Evolutionary conservation across 2,329 filamentous ascomycete genomes (phyloP), one percentile per base, ranked within the genome.

Genomic region (Diaporthe caulivora): DNA sequence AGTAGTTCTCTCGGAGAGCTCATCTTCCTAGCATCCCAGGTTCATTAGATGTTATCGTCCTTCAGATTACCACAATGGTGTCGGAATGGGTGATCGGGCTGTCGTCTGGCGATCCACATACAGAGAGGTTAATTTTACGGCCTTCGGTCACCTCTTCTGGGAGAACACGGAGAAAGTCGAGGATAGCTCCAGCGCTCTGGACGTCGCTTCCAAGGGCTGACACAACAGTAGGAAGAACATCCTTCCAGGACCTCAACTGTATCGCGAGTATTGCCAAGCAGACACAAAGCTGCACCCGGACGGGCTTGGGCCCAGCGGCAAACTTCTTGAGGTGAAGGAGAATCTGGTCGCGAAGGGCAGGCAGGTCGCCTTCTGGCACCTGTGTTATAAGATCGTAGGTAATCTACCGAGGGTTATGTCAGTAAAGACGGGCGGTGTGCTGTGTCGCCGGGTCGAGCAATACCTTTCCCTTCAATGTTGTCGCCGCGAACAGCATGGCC

Each of bases 71-170:
- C 80, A 78, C 73, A 73, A 76, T 78, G 78, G 78, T 76, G 74
- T 79, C 79, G 78, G 76, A 76, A 76, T 77, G 77, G 77, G 77
- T 73, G 79, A 83, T 81, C 79, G 84, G 82, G 85, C 83, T 84
- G 86, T 83, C 85, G 82, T 82, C 80, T 85, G 83, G 87, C 87
- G 87, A 87, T 93, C 92, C 90, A 96, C 95, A 87, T 97, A 98
- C 95, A 91, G 95, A 95, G 86, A 99, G 90, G 89, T 95, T 98
- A 89, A 99, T 98, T 88, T 98, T 99, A 86, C 97, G 95, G 86
- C 97, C 97, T 89, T 99, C 96, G 79, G 94, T 98, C 81, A 99
- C 97, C 89, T 99, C 97, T 88, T 99, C 97, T 72, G 97, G 97
- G 77, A 99, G 92, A 80, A 99, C 95, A 83, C 95, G 95, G 77